Percentiles rank a stretch among this genome's conserved stretches.
Evolutionary conservation across 2,329 filamentous ascomycete genomes (phyloP).

Genomic region (Paraphaeosphaeria sporulosa): DNA sequence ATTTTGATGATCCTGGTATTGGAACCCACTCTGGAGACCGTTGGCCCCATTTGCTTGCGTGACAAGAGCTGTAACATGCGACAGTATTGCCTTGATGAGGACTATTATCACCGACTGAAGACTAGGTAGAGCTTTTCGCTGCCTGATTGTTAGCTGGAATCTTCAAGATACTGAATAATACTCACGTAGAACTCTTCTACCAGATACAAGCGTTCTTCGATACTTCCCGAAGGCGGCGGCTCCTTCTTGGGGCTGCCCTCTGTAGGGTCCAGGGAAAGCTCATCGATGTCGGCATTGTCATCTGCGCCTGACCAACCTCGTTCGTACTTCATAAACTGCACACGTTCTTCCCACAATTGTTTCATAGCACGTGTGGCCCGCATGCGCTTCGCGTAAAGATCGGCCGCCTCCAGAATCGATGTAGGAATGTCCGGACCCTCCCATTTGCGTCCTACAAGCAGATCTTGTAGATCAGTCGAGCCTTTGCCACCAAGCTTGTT

Average conservation of each 20-base stretch:
- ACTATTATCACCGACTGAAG: conserved; percentile 94
- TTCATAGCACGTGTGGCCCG: conserved; percentile 90
- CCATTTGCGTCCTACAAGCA: conserved; percentile 84
- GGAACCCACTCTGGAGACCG: conserved; percentile 57
- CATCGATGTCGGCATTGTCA: conserved; percentile 56
- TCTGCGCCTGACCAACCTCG: conserved; percentile 77
- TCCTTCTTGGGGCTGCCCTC: conserved; percentile 45
- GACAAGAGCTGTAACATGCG: conserved; percentile 86
- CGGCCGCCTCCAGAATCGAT: conserved; percentile 93
- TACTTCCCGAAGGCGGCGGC: conserved; percentile 55
- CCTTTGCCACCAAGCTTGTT: conserved; percentile 93
- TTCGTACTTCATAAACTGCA: conserved; percentile 89
- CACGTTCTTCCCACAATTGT: conserved; percentile 93
- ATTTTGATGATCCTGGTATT: conserved; percentile 53
- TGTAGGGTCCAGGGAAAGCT: conserved; percentile 47
- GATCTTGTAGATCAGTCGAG: conserved; percentile 78
- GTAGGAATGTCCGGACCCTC: conserved; percentile 93
- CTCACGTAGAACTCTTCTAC: conserved; percentile 88
- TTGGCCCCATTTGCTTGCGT: conserved; percentile 62
- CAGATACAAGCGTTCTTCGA: conserved; percentile 71
- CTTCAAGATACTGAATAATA: conserved; percentile 25
- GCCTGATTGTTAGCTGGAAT: conserved; percentile 21
- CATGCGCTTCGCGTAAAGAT: conserved; percentile 88
- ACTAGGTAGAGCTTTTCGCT: conserved; percentile 81
- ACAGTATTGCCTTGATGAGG: conserved; percentile 84